These are phyloP conservation scores for Simmondsia chinensis DNA, from an alignment of 148 eudicot species.

Conservation along the genomic window DNA sequence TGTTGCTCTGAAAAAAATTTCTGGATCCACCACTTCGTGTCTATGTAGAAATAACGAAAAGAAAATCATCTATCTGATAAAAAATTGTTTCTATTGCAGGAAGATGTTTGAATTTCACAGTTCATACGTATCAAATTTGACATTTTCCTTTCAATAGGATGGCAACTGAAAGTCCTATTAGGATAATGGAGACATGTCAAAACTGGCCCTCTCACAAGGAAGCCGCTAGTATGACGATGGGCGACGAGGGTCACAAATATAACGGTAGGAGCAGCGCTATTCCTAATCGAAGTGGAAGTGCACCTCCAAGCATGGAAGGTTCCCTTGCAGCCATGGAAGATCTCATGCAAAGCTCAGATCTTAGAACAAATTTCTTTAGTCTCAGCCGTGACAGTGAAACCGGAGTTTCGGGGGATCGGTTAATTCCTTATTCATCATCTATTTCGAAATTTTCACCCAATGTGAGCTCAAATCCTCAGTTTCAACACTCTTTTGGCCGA, in stretches of 20 bases:
- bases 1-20: too few species aligned
- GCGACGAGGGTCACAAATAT: conserved; percentile 47
- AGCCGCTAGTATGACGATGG: conserved; percentile 24
- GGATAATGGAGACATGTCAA: conserved; percentile 46
- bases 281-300: conserved; percentile 77
- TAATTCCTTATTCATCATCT: conserved; percentile 38
- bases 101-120: conserved; percentile 6
- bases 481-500: conserved; percentile 34
- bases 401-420: conserved; percentile 28
- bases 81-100: conserved; percentile 15
- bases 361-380: conserved; percentile 21
- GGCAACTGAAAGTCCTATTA: conserved; percentile 88
- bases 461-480: conserved; percentile 36
- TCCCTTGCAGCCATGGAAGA: conserved; percentile 58
- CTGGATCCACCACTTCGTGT: background rate
- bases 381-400: conserved; percentile 13
- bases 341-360: conserved; percentile 34
- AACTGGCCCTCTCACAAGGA: conserved; percentile 56
- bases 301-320: conserved; percentile 90
- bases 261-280: conserved; percentile 21
- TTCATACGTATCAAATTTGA: conserved; percentile 12
- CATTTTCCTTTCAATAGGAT: conserved; percentile 20
- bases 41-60: background rate
- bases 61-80: conserved; percentile 2
- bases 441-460: conserved; percentile 25